Base-by-base conservation (phyloP, 1,139 yeast species). In the Petasospora fabianii region DNA sequence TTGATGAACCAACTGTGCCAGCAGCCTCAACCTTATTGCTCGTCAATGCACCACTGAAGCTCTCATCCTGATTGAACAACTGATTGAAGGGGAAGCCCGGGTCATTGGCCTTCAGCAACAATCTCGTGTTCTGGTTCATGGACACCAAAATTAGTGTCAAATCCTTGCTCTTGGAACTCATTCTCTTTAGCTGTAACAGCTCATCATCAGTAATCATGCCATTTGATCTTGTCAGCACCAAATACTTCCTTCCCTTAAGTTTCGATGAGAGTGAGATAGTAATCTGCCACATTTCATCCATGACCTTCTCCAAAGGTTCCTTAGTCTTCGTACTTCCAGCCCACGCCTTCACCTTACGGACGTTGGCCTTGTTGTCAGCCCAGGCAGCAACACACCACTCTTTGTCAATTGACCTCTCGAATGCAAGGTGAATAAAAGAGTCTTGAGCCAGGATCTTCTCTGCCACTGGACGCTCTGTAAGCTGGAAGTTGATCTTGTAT, bases 371-470 rank as follows among this genome's bases (percentile, higher is more conserved):
- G 36, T 92, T 92, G 55, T 90, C 96, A 0, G 95, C 73, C 95
- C 97, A 87, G 0, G 95, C 83, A 0, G 87, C 95, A 20, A 82
- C 77, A 35, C 87, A 69, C 96, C 97, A 90, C 42, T 75, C 77
- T 46, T 77, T 80, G 56, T 90, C 96, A 5, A 75, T 68, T 0
- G 96, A 84, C 38, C 95, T 60, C 27, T 88, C 87, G 54, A 88
- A 92, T 0, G 96, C 90, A 21, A 92, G 68, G 57, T 90, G 97
- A 28, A 92, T 66, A 49, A 80, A 84, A 1, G 84, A 71, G 55
- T 88, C 96, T 49, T 86, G 90, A 27, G 69, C 69, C 35, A 65
- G 64, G 34, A 67, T 54, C 38, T 46, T 61, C 2, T 43, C 36
- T 21, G 63, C 58, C 57, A 63, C 45, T 12, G 69, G 62, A 14